phyloP scores from a whole-genome alignment of 164 flowering plant genomes.

The Malania oleifera region DNA sequence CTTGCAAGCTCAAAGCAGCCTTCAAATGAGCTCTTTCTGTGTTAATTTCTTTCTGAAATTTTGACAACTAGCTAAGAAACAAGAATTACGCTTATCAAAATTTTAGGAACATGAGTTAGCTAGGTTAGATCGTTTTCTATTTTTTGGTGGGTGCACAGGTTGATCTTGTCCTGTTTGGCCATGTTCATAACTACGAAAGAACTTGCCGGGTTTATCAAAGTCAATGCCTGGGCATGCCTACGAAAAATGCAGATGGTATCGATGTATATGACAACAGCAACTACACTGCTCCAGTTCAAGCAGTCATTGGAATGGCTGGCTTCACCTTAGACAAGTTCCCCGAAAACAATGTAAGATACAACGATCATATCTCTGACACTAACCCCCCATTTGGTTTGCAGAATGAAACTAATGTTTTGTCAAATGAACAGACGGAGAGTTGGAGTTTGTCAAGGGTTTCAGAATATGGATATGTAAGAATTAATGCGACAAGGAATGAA shows the following conservation, averaged over 20 bases:
- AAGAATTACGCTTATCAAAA: too few relatives aligned
- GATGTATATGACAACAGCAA: conserved; percentile 57
- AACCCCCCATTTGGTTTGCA: too few relatives aligned
- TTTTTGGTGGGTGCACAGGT: too few relatives aligned
- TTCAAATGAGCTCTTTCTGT: too few relatives aligned
- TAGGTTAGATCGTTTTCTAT: too few relatives aligned
- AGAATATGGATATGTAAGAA: conserved; percentile 61
- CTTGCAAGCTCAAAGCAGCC: too few relatives aligned
- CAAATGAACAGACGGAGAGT: conserved; percentile 25
- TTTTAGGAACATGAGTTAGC: conserved; percentile 25
- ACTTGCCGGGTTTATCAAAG: conserved; percentile 55
- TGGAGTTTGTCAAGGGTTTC: conserved; percentile 74
- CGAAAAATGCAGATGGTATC: conserved; percentile 50
- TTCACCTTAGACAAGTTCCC: conserved; percentile 53
- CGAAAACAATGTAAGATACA: conserved; percentile 26
- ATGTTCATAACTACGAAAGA: conserved; percentile 94
- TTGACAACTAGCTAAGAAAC: too few relatives aligned
- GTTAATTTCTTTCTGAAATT: too few relatives aligned
- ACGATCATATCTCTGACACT: too few relatives aligned
- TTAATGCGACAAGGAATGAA: conserved; percentile 52
- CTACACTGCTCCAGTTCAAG: conserved; percentile 78
- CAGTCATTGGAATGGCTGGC: conserved; percentile 84
- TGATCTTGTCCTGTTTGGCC: conserved; percentile 74
- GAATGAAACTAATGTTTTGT: too few relatives aligned
- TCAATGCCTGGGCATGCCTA: conserved; percentile 55